Base-by-base conservation (phyloP, 805 yeast genomes). In the Candida maesae region DNA sequence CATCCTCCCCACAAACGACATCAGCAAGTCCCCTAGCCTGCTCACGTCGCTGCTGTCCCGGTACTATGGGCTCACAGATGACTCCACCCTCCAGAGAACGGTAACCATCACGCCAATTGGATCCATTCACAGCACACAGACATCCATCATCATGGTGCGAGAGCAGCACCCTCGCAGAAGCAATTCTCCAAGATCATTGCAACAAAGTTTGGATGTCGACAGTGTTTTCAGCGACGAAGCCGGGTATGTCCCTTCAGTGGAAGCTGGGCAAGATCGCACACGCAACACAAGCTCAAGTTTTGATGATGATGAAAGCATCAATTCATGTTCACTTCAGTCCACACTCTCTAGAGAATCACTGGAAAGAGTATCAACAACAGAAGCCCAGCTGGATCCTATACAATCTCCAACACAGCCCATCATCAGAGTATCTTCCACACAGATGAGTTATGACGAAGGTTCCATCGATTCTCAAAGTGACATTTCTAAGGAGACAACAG, bases 91-190 rank as follows among this genome's bases (percentile, higher is more conserved):
- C 9, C 23, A 24, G n/a, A 19, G 46, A 20, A 39, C 35, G 3
- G 45, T 47, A 7, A 35, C 48, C 2, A 47, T 44, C 20, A 47
- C 51, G 12, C 44, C 51, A 3, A 38, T 47, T 41, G 51, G 51
- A 8, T 21, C 35, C 20, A 42, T 47, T 19, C 18, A 31, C 6
- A 33, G 27, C 25, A 33, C 45, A 14, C 44, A 47, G 34, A 44
- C 42, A 13, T 44, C 48, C 13, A 43, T 47, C 13, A 44, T 47
- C n/a, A 25, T 47, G 35, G 45, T 44, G 2, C 19, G 42, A 18
- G 46, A 38, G 23, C 16, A 17, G 11, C 37, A 38, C n/a, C 21
- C 13, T 23, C 17, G 15, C 30, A 14, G 9, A 9, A 30, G 20
- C 23, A 15, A 31, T 16, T 29, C 35, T 14, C 11, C 31, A 6